Evolutionary conservation across 306 rosid species (phyloP).

Genomic region (Gastrolobium villosum): DNA sequence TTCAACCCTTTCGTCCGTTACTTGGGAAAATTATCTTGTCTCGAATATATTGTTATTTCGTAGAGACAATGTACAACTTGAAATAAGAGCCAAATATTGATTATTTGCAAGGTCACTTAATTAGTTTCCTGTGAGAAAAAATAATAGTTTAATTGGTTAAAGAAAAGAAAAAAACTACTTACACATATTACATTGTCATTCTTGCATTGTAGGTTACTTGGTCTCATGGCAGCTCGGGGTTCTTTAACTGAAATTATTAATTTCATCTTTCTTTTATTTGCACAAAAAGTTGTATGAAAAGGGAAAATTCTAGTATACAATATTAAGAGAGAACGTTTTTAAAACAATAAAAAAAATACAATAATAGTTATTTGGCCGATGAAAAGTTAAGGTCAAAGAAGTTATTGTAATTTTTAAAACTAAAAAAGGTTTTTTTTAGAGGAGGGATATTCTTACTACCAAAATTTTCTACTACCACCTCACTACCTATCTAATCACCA

Average conservation of each 20-base stretch:
- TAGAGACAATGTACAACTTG: not conserved
- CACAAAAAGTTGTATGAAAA: not conserved
- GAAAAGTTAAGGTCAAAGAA: no score
- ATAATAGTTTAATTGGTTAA: not conserved
- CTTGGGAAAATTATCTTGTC: not conserved
- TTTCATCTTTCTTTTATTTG: not conserved
- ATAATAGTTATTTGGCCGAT: no score
- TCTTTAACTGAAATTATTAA: not conserved
- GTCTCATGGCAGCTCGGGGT: not conserved
- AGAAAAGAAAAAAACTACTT: not conserved
- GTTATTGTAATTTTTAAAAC: not conserved
- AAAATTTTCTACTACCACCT: no score
- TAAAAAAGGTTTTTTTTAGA: not conserved
- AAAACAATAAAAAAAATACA: no score
- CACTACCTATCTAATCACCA: no score
- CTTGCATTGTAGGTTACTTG: slow-evolving; percentile 26
- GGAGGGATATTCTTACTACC: no score
- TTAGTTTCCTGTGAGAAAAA: not conserved
- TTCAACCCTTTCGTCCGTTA: not conserved
- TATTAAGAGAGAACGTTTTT: not conserved
- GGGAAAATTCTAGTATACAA: not conserved
- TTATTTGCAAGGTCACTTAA: not conserved
- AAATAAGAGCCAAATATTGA: not conserved
- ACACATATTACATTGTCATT: slow-evolving; percentile 18
- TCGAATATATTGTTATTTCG: not conserved